Conservation (phyloP, 1,284 basidiomycete genomes). For the Coniferiporia weirii region DNA sequence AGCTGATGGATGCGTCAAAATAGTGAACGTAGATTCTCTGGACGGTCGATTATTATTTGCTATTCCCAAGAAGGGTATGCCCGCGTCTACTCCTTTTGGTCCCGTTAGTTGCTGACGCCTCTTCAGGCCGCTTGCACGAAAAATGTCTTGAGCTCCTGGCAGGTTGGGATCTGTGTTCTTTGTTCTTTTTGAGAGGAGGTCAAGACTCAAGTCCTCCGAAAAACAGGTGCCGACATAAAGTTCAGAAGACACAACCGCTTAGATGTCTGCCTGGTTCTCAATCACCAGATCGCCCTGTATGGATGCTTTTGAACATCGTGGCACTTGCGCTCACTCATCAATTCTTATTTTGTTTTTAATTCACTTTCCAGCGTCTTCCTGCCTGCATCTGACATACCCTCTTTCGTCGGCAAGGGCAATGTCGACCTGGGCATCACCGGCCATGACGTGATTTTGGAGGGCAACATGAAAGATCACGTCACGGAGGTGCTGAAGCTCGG, state of each 20-base stretch:
- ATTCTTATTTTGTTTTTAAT: conserved; percentile 9
- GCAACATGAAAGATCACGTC: conserved; percentile 72
- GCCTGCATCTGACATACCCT: conserved; percentile 95
- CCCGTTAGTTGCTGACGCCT: not conserved
- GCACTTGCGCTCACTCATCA: not conserved
- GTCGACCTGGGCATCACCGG: conserved; percentile 93
- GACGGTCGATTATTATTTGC: conserved; percentile 84
- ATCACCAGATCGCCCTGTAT: conserved; percentile 90
- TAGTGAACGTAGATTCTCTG: conserved; percentile 37
- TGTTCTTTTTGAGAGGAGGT: not conserved
- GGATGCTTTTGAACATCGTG: conserved; percentile 23
- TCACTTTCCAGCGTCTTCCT: conserved; percentile 83
- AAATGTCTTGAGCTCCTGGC: conserved; percentile 85
- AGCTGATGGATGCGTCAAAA: not conserved
- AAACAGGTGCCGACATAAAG: conserved; percentile 91
- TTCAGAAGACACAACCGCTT: conserved; percentile 87
- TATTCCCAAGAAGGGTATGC: conserved; percentile 93
- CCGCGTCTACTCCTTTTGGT: not conserved
- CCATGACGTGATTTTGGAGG: conserved; percentile 95
- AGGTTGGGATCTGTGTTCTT: conserved; percentile 40
- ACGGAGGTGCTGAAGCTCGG: conserved; percentile 81
- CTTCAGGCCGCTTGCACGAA: conserved; percentile 81
- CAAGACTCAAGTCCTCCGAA: conserved; percentile 7
- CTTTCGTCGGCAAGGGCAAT: conserved; percentile 97
- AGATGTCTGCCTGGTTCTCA: conserved; percentile 89